Conservation (phyloP, 768 basidiomycete species). For the Trametes cubensis region DNA sequence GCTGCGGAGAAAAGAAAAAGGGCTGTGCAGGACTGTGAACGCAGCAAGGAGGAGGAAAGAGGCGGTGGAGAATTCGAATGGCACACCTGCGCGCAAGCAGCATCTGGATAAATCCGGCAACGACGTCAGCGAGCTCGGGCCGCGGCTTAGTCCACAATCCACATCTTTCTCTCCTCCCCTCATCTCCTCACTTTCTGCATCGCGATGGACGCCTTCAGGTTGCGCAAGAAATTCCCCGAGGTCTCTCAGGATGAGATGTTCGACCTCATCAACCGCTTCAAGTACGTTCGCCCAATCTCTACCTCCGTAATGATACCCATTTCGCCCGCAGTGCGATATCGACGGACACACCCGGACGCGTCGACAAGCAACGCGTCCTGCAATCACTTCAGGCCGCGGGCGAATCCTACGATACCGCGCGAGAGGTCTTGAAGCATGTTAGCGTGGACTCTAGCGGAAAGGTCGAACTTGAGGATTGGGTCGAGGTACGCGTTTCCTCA, state of each 20-base stretch:
- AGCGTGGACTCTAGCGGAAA: slow-evolving; percentile 94
- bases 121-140: slow-evolving; percentile 25
- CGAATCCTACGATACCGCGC: slow-evolving; percentile 86
- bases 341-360: slow-evolving; percentile 79
- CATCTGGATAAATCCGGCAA: slow-evolving; percentile 24
- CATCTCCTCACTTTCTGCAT: slow-evolving; percentile 10
- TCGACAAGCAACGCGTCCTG: slow-evolving; percentile 82
- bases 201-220: slow-evolving; percentile 78
- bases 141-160: slow-evolving; percentile 4
- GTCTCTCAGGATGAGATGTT: slow-evolving; percentile 93
- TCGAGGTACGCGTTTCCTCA: slow-evolving; percentile 67
- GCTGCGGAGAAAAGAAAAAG: slow-evolving; percentile 3
- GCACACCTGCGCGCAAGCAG: not conserved
- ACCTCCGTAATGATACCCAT: slow-evolving; percentile 1
- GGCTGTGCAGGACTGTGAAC: slow-evolving; percentile 10
- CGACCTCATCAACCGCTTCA: slow-evolving; percentile 92
- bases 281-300: slow-evolving; percentile 56
- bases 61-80: slow-evolving; percentile 8
- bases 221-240: slow-evolving; percentile 92
- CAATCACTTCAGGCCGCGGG: slow-evolving; percentile 78
- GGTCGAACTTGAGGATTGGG: slow-evolving; percentile 97
- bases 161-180: slow-evolving; percentile 6
- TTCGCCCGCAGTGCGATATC: slow-evolving; percentile 58
- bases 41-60: not conserved
- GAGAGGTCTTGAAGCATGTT: slow-evolving; percentile 91